Percentiles rank a stretch among this genome's conserved stretches.
These are phyloP conservation scores for Boletus nobilissimus DNA, from an alignment of 1,284 basidiomycete species.

Conservation along the genomic window DNA sequence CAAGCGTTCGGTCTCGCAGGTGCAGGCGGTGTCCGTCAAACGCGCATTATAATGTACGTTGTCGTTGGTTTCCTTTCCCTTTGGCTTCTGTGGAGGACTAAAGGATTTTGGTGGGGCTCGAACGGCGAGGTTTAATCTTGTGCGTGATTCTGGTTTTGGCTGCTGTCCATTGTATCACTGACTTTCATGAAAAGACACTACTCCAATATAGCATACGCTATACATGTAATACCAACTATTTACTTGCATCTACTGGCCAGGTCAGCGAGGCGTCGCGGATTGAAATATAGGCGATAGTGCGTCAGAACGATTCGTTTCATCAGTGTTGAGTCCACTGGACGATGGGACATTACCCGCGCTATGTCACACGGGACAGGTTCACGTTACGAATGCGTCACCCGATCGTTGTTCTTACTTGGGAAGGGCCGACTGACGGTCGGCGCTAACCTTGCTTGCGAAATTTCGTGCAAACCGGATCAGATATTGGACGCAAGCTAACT, in stretches of 20 bases:
- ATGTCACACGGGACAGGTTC: not conserved
- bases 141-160: conserved; percentile 24
- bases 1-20: conserved; percentile 74
- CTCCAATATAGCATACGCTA: not conserved
- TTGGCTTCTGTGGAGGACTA: conserved; percentile 57
- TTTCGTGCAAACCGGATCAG: no score
- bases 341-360: not conserved
- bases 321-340: not conserved
- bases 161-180: not conserved
- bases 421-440: no score
- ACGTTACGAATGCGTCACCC: not conserved
- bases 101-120: conserved; percentile 42
- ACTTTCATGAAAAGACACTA: conserved; percentile 7
- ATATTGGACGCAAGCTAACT: no score
- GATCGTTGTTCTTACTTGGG: not conserved
- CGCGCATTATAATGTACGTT: conserved; percentile 66
- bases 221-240: conserved; percentile 21
- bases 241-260: conserved; percentile 4
- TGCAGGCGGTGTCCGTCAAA: conserved; percentile 71
- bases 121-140: conserved; percentile 30
- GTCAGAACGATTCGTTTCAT: not conserved
- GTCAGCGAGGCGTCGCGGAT: not conserved
- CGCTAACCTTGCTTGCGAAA: no score
- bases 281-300: not conserved
- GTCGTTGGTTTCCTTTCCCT: conserved; percentile 56